Evolutionary conservation across 1,284 basidiomycete species (phyloP).

Genomic region (Entoloma clypeatum): DNA sequence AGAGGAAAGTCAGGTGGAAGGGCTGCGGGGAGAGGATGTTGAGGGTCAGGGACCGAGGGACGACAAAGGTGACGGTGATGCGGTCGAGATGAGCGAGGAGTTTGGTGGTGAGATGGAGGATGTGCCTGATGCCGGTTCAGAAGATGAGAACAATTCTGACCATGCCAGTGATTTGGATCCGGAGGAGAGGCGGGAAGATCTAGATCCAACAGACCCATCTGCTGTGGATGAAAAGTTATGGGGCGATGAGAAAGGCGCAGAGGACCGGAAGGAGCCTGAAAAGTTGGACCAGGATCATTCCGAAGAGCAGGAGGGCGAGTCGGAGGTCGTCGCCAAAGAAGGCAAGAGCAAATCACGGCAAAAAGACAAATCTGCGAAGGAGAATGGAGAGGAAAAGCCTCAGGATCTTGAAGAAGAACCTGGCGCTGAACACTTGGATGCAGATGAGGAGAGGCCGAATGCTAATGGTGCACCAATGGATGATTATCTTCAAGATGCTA

Average conservation of each 20-base stretch:
- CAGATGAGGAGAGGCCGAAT: slow-evolving; percentile 42
- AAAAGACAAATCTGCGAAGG: slow-evolving; percentile 31
- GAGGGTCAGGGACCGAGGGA: slow-evolving; percentile 44
- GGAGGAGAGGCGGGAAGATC: slow-evolving; percentile 83
- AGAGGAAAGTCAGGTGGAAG: slow-evolving; percentile 96
- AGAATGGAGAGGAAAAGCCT: slow-evolving; percentile 24
- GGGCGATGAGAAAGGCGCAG: slow-evolving; percentile 74
- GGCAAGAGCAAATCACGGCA: slow-evolving; percentile 39
- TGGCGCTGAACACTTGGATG: slow-evolving; percentile 29
- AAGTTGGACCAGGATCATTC: slow-evolving; percentile 54
- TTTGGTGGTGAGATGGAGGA: slow-evolving; percentile 84
- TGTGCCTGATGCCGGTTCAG: slow-evolving; percentile 59
- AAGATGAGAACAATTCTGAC: slow-evolving; percentile 50
- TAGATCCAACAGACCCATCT: slow-evolving; percentile 84
- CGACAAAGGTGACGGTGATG: slow-evolving; percentile 62
- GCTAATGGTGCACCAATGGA: slow-evolving; percentile 66
- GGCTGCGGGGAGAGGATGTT: slow-evolving; percentile 74
- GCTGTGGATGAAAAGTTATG: slow-evolving; percentile 96
- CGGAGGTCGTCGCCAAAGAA: slow-evolving; percentile 79
- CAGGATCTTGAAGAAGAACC: slow-evolving; percentile 19
- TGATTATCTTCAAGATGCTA: slow-evolving; percentile 67
- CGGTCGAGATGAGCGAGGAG: slow-evolving; percentile 74
- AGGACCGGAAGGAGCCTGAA: slow-evolving; percentile 46
- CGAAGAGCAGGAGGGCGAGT: slow-evolving; percentile 44
- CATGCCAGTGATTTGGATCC: slow-evolving; percentile 59